phyloP scores from a whole-genome alignment of 106 monocot genomes.

The Gastrodia elata region DNA sequence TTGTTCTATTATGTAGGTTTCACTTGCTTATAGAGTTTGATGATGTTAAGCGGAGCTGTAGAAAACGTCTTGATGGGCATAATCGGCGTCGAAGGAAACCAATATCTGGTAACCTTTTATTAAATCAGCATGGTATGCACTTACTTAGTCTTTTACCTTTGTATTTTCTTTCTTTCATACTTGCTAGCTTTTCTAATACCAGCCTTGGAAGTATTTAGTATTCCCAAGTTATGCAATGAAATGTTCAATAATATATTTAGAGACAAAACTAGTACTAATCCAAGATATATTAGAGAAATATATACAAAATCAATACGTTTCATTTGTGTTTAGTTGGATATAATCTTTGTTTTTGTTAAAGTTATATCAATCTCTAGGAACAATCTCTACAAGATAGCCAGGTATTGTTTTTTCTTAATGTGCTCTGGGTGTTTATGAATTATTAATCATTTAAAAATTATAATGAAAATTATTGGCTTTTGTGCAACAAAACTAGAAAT shows the following conservation, averaged over 20 bases:
- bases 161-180: background rate
- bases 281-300: background rate
- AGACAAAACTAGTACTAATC: background rate
- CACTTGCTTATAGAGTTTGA: constrained; percentile 10
- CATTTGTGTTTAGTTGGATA: background rate
- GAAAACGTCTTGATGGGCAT: constrained; percentile 10
- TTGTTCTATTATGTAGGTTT: background rate
- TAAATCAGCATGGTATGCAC: background rate
- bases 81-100: constrained; percentile 5
- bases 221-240: background rate
- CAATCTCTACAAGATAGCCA: no score
- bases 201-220: background rate
- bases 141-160: background rate
- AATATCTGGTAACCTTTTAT: background rate
- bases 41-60: constrained; percentile 9
- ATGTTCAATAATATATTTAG: background rate
- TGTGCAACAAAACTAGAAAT: no score
- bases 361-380: no score
- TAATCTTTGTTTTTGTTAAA: background rate
- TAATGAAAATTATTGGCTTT: no score
- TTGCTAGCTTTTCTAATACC: background rate
- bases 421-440: no score
- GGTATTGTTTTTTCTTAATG: no score
- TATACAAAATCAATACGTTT: no score
- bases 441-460: no score